Base-by-base conservation (phyloP, 2,329 filamentous ascomycete genomes). In the Lizonia empirigonia region DNA sequence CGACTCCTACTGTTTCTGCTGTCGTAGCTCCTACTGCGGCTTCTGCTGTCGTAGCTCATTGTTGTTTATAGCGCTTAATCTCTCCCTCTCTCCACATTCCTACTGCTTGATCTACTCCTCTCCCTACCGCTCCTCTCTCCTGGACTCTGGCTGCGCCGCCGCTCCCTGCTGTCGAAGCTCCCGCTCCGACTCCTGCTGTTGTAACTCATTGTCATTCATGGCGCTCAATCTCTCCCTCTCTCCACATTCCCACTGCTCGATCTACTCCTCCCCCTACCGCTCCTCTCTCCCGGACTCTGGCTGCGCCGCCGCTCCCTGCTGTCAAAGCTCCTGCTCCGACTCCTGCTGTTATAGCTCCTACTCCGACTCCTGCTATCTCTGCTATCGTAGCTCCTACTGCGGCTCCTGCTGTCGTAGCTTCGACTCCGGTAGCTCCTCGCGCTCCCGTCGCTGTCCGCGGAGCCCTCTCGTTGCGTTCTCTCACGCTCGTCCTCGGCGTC, bases 401-500 rank as follows among this genome's bases (percentile, higher is more conserved):
- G 39, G 27, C 39, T 50, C 15, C 57, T 23, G 37, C 60, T 63
- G 10, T 45, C 30, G 8, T 45, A 45, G 15, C 44, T 40, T 1
- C 40, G 8, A 10, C 44, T 46, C 15, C 34, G 34, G 8, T 40
- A 46, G 12, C 55, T 59, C n/a, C 46, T 56, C 19, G 42, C 39
- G 22, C 58, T 61, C 29, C 50, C 34, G n/a, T 56, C 55, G 15
- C 58, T 62, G 23, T 13, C 15, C 15, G 27, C 41, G 7, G 50
- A 56, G 15, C 8, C 42, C 20, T 58, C 62, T 7, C 56, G 49
- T 15, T 54, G 45, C 13, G n/a, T n/a, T n/a, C 54, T 56, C 7
- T 36, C 36, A 26, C 36, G 49, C n/a, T 62, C 57, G 30, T 56
- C 38, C 0, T 64, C 60, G 10, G 60, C 58, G 23, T 66, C 62